phyloP scores from a whole-genome alignment of 768 basidiomycete species.

The Daedaleopsis sinensis region DNA sequence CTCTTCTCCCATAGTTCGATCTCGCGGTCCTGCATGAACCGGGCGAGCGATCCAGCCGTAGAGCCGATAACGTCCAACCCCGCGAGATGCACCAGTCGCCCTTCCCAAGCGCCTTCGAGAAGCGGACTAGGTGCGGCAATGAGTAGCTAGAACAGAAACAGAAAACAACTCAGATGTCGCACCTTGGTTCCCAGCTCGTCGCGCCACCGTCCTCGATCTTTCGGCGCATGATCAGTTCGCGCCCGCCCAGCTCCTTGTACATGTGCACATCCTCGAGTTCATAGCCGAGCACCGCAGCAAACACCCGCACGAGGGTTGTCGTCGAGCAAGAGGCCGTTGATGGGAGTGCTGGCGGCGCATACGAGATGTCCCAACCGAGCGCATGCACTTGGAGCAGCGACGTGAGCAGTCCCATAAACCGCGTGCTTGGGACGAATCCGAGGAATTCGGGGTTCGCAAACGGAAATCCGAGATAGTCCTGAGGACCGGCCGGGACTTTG shows the following conservation, averaged over 20 bases:
- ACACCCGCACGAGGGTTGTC: constrained; percentile 55
- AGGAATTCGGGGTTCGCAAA: constrained; percentile 37
- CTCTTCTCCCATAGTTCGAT: constrained; percentile 66
- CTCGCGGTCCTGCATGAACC: constrained; percentile 64
- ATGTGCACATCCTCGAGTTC: constrained; percentile 60
- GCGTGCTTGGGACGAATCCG: constrained; percentile 45
- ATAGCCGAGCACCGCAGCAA: constrained; percentile 62
- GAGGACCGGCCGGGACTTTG: constrained; percentile 53
- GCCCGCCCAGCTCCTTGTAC: constrained; percentile 70
- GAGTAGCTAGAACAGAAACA: background rate
- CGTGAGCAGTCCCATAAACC: constrained; percentile 62
- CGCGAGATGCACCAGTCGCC: constrained; percentile 58
- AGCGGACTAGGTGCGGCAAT: constrained; percentile 41
- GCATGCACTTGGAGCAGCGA: constrained; percentile 65
- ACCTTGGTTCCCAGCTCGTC: constrained; percentile 61
- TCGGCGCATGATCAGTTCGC: constrained; percentile 66
- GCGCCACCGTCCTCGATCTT: constrained; percentile 59
- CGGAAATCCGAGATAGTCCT: constrained; percentile 44
- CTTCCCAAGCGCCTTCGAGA: constrained; percentile 61
- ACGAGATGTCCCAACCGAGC: constrained; percentile 65
- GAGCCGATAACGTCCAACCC: constrained; percentile 68
- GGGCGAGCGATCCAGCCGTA: constrained; percentile 63
- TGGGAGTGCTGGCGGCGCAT: constrained; percentile 58
- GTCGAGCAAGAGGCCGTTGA: constrained; percentile 67
- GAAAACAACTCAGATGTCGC: background rate